A percentile compares a stretch with the other conserved stretches of the same genome.
These are phyloP conservation scores for Datura wrightii DNA, from an alignment of 257 asterid species.

Conservation along the genomic window DNA sequence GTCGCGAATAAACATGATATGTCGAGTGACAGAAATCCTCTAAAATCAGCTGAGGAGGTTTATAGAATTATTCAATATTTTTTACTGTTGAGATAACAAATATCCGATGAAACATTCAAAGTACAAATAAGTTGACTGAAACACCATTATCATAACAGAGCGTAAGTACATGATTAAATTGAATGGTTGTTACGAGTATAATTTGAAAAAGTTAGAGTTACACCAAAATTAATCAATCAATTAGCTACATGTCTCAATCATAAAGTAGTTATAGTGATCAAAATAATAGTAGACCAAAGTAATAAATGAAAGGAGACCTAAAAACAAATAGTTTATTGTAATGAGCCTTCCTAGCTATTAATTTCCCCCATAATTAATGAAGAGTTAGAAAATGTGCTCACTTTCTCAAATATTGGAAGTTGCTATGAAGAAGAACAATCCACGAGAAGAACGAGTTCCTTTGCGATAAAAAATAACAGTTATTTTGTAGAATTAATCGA, in stretches of 20 bases:
- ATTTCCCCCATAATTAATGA: not conserved
- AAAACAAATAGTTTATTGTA: not conserved
- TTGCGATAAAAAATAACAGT: not conserved
- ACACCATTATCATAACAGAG: too few species aligned
- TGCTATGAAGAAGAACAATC: not conserved
- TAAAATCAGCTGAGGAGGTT: too few species aligned
- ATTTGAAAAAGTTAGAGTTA: not conserved
- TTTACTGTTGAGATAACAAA: too few species aligned
- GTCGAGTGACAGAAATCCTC: not conserved
- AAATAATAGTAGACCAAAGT: not conserved
- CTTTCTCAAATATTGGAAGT: not conserved
- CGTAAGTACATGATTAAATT: not conserved
- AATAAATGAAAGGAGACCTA: not conserved
- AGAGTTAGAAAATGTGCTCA: not conserved
- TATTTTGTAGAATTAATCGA: not conserved
- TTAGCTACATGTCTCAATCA: not conserved
- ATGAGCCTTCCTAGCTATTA: not conserved
- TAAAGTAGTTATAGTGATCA: not conserved
- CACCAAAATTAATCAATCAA: not conserved
- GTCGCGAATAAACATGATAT: not conserved
- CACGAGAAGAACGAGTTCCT: not conserved
- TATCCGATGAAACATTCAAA: not conserved
- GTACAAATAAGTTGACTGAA: not conserved
- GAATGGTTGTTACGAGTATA: not conserved
- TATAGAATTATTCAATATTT: not conserved